These are phyloP conservation scores for Vigna mungo DNA, from an alignment of 306 rosid genomes.

Conservation along the genomic window DNA sequence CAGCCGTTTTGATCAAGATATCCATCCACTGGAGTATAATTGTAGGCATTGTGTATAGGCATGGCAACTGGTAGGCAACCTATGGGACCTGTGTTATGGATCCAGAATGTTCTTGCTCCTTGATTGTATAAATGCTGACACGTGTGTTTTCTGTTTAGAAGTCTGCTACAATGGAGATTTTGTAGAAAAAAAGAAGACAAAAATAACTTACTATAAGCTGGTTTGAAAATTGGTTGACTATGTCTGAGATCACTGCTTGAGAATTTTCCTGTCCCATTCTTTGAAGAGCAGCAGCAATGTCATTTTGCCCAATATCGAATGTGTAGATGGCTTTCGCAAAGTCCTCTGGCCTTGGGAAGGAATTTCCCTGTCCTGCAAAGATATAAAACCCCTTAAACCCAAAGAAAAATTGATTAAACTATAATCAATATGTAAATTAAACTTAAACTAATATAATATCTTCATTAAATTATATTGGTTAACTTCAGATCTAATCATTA, in stretches of 20 bases:
- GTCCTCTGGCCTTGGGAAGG: slow-evolving; percentile 74
- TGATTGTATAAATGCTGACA: slow-evolving; percentile 53
- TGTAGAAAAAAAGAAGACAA: not conserved
- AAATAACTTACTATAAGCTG: slow-evolving; percentile 58
- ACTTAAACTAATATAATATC: no score
- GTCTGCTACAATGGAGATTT: not conserved
- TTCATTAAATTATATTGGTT: no score
- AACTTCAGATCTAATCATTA: no score
- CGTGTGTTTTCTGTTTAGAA: not conserved
- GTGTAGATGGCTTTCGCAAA: slow-evolving; percentile 74
- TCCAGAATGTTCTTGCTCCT: slow-evolving; percentile 85
- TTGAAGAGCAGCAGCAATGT: slow-evolving; percentile 61
- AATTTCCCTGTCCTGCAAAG: slow-evolving; percentile 39
- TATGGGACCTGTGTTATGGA: slow-evolving; percentile 87
- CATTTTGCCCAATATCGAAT: slow-evolving; percentile 88
- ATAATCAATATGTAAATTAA: no score
- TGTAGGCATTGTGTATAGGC: slow-evolving; percentile 50
- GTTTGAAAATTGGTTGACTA: slow-evolving; percentile 52
- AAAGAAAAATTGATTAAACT: no score
- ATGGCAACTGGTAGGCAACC: slow-evolving; percentile 69
- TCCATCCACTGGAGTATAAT: slow-evolving; percentile 39
- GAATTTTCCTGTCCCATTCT: slow-evolving; percentile 50
- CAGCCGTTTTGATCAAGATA: slow-evolving; percentile 70
- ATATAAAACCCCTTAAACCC: no score
- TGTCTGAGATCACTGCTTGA: slow-evolving; percentile 50